Evolutionary conservation across 257 asterid genomes (phyloP), one percentile per base, ranked within the genome.

Genomic region (Fraxinus pennsylvanica): DNA sequence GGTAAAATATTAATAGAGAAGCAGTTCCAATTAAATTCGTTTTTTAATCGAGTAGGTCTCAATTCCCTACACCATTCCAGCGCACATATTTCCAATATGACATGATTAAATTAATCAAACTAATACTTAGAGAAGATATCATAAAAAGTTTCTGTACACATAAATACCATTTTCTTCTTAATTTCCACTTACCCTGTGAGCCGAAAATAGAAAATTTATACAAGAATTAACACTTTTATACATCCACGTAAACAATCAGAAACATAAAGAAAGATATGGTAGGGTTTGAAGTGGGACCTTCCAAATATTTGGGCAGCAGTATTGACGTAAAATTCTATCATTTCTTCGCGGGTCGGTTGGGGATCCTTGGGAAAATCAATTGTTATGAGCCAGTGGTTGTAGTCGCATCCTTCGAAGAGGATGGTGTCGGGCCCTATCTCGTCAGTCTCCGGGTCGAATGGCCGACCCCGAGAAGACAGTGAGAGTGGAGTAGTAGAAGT

Each of bases 391-490:
- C 97, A 95, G 86, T 95, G 99, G 12, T 93, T 92, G 85, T 90
- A 95, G 82, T 95, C 99, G 81, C 98, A 95, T 32, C 99, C 99
- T 89, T 95, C 99, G 78, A 95, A 95, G n/a, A 93, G 90, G 63
- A 95, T 86, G 3, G 98, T 90, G 69, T 93, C 93, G 17, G 97
- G 91, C 2, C 92, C 91, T 45, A 90, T 88, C 76, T 81, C 93
- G 3, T 91, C 96, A 3, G 83, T 78, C 41, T 82, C 85, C 27
- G 89, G 86, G 32, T 92, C 85, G 61, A 80, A 87, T 4, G 84
- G 67, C 84, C 76, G 89, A 69, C 82, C 74, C 63, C 88, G 77
- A 38, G 73, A 35, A 4, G 88, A 82, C 19, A 80, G 74, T 0
- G 43, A 80, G 69, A 84, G 86, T 38, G 79, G 1, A 74, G 89